Conservation (phyloP, 306 rosid species). For the Prunus kanzakura region DNA sequence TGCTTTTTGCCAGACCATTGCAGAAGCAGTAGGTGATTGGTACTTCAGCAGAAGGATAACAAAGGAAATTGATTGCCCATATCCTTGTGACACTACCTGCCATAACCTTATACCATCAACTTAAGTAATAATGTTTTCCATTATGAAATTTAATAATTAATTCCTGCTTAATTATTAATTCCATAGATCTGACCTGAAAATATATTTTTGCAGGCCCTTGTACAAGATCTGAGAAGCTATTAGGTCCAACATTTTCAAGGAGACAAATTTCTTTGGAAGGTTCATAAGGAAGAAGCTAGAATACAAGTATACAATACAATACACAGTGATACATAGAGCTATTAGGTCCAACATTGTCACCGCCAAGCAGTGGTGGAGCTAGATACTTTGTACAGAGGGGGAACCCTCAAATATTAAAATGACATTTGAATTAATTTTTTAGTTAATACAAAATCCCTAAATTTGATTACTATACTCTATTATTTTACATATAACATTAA, state of each 20-base stretch:
- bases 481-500: too few relatives aligned
- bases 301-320: not conserved
- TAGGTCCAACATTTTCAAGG: not conserved
- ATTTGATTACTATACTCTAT: too few relatives aligned
- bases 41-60: conserved; percentile 62
- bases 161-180: too few relatives aligned
- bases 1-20: conserved; percentile 47
- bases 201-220: not conserved
- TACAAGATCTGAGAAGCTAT: not conserved
- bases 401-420: too few relatives aligned
- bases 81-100: conserved; percentile 90
- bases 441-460: too few relatives aligned
- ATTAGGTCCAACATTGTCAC: too few relatives aligned
- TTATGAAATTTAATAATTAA: too few relatives aligned
- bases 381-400: too few relatives aligned
- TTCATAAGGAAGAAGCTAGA: not conserved
- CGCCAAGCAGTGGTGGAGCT: too few relatives aligned
- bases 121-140: conserved; percentile 4
- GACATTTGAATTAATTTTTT: too few relatives aligned
- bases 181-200: too few relatives aligned
- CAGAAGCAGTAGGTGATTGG: conserved; percentile 96
- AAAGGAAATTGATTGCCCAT: conserved; percentile 75
- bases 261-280: not conserved
- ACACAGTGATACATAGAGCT: not conserved
- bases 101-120: conserved; percentile 57